Base-by-base conservation (phyloP, 1,139 yeast genomes). In the Diutina sp. region DNA sequence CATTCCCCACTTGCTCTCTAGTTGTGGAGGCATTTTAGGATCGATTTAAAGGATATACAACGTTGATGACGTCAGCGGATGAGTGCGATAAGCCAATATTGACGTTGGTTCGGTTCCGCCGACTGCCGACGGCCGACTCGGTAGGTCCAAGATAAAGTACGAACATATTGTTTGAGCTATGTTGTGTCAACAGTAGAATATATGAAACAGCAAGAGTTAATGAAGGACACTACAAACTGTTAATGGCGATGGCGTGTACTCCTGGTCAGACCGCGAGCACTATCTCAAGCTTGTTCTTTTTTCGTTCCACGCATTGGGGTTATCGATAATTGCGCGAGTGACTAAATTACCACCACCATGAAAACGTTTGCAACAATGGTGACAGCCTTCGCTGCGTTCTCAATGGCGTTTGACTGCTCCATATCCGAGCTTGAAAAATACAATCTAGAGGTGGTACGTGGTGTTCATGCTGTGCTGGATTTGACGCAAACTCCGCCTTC, bases 401-500 rank as follows among this genome's bases (percentile, higher is more conserved):
- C 47, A 12, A 30, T 44, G 38, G 29, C 55, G 28, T 32, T 82
- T 59, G 77, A 77, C 63, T 83, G 87, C 64, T 63, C 70, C 2
- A 73, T 68, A 38, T 65, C 72, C 16, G 75, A 74, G 51, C 69
- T 80, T 47, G 67, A 68, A 29, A 71, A 71, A 46, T 72, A 71
- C 62, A 69, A 76, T 57, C 75, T 82, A 61, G 77, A 74, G 57
- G 63, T 71, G 25, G 69, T 84, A 51, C 74, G 74, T 54, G 87
- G 88, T 2, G 65, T 73, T 6, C 79, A 80, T 62, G 62, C 69
- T 2, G 72, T 73, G 18, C 64, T 73, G 8, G 57, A 64, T 5
- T 63, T 73, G 41, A 72, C 68, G 52, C 79, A 78, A 55, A 88
- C 97, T 14, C 97, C 97, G 30, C 98, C 98, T 2, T 79, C 91